Base-by-base conservation (phyloP, 129 eudicot species). In the sunflower (Helianthus annuus) region DNA sequence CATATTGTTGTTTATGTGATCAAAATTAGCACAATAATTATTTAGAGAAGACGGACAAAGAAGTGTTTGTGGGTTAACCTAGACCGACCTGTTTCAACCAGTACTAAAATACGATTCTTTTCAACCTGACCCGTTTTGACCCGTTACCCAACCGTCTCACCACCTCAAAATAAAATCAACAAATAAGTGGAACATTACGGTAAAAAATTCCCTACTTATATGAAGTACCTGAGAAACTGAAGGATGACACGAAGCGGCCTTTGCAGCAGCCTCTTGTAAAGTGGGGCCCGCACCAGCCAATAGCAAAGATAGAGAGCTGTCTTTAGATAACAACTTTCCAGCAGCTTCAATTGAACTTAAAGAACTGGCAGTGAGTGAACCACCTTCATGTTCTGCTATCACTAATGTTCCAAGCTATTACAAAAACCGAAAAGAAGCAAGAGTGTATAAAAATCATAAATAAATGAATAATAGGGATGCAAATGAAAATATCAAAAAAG, bases 231-330 rank as follows among this genome's bases (percentile, higher is more conserved):
- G 76, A 73, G 97, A 90, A 79, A 90, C 52, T 12, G 87, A 90
- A 71, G 97, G 86, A 80, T 94, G 98, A 54, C 86, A 89, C 15
- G 96, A 84, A 60, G 98, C 91, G 69, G 98, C 98, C 74, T 86
- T 87, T 32, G 81, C 66, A 78, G 92, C 98, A 75, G 98, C 98
- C 65, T 85, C 85, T 63, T 86, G 87, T 40, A 94, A 84, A 12
- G 91, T 82, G 32, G 95, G 83, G 68, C 97, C 98, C 45, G 97
- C 77, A 38, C 98, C 98, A 58, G 97, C 98, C 74, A 94, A 80
- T 71, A 94, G 81, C 75, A 94, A 64, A 48, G 96, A 90, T 57
- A 94, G 70, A 27, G 90, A 75, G 64, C 83, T 87, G 61, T 90
- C 91, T 73, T 83, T 75, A 36, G 88, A 66, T 70, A 92, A 76